Evolutionary conservation across 1,139 yeast species (phyloP), one percentile per base, ranked within the genome.

Genomic region (Meyerozyma carpophila): DNA sequence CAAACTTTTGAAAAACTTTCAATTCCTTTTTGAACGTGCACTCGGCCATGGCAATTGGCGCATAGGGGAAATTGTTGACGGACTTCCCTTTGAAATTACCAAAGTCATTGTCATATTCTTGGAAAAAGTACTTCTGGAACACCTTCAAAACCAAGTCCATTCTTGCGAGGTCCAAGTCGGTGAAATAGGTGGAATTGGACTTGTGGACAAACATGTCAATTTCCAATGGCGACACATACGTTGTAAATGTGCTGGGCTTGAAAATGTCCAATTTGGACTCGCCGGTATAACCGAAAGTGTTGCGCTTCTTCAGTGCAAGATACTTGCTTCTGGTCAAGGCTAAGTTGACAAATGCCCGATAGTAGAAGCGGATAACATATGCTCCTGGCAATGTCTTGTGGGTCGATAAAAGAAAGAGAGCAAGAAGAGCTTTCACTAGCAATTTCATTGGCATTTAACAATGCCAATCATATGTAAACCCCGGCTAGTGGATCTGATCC

Each of bases 141-240:
- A 81, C 64, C 39, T 67, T 62, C 18, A 78, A 63, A 63, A 89
- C 66, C 47, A 84, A 63, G 49, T 82, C 79, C 13, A 88, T 73
- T 56, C 97, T 77, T 2, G 90, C 84, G 50, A 88, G 72, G 58
- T 91, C 97, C 57, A 89, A 68, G 55, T 91, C 98, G n/a, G 73
- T 66, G 56, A 86, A 85, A 62, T 90, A 91, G 1, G 96, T 85
- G 16, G 91, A 80, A 61, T 91, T 91, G 47, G 85, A 81, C 66
- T 91, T 91, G 68, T 91, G 98, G 44, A 89, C 57, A 57, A 88
- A 88, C 70, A 86, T 76, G 62, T 91, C 98, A 55, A 88, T 79
- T 59, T 91, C 97, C 56, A 86, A 66, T 8, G 87, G 81, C 1
- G 93, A 82, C 29, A 86, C 88, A 50, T 81, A 81, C 0, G 89